Conservation (phyloP, 306 rosid species). For the Hippophae tibetana region DNA sequence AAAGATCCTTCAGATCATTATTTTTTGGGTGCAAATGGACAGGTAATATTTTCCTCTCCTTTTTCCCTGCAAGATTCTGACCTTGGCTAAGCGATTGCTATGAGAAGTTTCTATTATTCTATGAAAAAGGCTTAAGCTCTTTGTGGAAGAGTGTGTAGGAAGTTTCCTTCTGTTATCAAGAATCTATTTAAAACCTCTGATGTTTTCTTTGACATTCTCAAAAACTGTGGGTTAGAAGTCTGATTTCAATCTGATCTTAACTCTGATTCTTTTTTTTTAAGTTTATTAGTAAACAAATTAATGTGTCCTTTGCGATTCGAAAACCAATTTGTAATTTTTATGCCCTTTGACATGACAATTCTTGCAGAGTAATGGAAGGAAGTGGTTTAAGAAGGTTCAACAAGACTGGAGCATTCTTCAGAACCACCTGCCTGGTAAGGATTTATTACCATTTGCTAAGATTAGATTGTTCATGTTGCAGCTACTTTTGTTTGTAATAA, state of each 20-base stretch:
- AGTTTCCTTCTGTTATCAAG: not conserved
- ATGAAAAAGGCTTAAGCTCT: no score
- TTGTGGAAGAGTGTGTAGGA: not conserved
- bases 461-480: slow-evolving; percentile 10
- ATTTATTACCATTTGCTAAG: slow-evolving; percentile 8
- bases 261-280: no score
- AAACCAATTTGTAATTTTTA: slow-evolving; percentile 14
- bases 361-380: slow-evolving; percentile 62
- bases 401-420: slow-evolving; percentile 98
- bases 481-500: slow-evolving; percentile 16
- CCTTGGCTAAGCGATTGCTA: no score
- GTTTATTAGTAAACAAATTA: no score
- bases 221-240: not conserved
- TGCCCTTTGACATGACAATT: not conserved
- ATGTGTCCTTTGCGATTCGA: no score
- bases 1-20: slow-evolving; percentile 81
- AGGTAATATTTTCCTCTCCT: slow-evolving; percentile 34
- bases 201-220: not conserved
- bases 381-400: slow-evolving; percentile 92
- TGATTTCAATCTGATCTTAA: no score
- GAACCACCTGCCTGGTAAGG: slow-evolving; percentile 85
- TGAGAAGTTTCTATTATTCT: no score
- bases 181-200: not conserved
- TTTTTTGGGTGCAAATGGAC: slow-evolving; percentile 69
- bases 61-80: no score